Evolutionary conservation across 768 basidiomycete species (phyloP).

Genomic region (button mushroom (Agaricus bisporus)): DNA sequence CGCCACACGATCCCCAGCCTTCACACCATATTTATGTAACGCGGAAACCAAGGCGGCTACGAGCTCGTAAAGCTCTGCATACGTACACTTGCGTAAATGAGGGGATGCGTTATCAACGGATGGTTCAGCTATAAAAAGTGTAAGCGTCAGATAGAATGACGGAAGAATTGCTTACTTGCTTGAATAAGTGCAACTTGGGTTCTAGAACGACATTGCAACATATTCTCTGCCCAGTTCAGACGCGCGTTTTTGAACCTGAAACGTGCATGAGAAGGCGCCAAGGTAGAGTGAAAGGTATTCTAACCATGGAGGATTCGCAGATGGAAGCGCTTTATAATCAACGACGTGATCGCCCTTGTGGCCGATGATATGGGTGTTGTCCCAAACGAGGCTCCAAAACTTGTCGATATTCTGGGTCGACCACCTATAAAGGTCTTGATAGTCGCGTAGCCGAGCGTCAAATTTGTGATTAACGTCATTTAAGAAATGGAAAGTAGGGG

Average conservation of each 20-base stretch:
- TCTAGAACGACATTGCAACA: slow-evolving; percentile 53
- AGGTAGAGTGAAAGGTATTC: slow-evolving; percentile 10
- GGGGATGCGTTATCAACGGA: slow-evolving; percentile 41
- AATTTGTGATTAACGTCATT: slow-evolving; percentile 42
- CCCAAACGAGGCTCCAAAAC: slow-evolving; percentile 78
- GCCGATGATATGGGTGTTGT: slow-evolving; percentile 54
- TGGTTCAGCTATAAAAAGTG: slow-evolving; percentile 48
- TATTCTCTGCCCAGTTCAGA: slow-evolving; percentile 81
- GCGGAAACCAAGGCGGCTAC: slow-evolving; percentile 56
- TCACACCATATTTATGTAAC: slow-evolving; percentile 43
- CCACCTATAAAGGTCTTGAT: slow-evolving; percentile 65
- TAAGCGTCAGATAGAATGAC: slow-evolving; percentile 7
- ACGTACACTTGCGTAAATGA: slow-evolving; percentile 40
- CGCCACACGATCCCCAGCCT: slow-evolving; percentile 66
- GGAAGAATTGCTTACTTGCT: slow-evolving; percentile 45
- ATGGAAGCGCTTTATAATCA: slow-evolving; percentile 44
- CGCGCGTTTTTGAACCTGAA: slow-evolving; percentile 49
- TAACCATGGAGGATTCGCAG: slow-evolving; percentile 65
- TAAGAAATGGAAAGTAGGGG: slow-evolving; percentile 46
- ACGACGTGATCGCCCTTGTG: slow-evolving; percentile 57
- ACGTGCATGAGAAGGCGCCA: slow-evolving; percentile 9
- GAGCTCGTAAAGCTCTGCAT: slow-evolving; percentile 50
- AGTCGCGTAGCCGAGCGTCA: slow-evolving; percentile 39
- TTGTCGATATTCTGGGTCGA: slow-evolving; percentile 49
- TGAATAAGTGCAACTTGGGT: slow-evolving; percentile 63